Percentiles rank a stretch among this genome's conserved stretches.
Conservation (phyloP, 2,329 filamentous ascomycete species). For the Alternaria sp. region DNA sequence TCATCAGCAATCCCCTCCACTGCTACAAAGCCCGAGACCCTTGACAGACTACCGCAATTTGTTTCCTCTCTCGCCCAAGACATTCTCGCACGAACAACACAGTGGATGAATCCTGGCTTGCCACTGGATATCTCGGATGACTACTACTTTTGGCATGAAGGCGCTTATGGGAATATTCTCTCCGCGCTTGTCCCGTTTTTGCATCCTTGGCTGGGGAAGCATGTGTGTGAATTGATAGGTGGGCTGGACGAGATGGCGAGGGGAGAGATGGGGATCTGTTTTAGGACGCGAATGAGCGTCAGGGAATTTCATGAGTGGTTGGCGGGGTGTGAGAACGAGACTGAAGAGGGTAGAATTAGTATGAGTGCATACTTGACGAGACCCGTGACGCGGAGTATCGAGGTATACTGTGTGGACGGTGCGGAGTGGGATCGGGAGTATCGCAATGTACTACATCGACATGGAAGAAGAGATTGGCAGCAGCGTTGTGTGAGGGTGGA, state of each 20-base stretch:
- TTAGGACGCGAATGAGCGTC: background rate
- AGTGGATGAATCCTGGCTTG: background rate
- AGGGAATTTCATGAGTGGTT: background rate
- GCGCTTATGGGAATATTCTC: constrained; percentile 6
- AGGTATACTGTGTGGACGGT: constrained; percentile 5
- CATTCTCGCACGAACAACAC: background rate
- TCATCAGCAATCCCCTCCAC: background rate
- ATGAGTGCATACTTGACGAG: background rate
- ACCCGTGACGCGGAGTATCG: background rate
- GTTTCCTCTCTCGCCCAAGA: background rate
- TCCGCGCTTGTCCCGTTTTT: constrained; percentile 5
- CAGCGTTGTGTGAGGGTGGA: constrained; percentile 12
- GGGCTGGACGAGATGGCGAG: constrained; percentile 1
- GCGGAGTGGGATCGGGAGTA: constrained; percentile 6
- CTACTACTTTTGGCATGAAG: constrained; percentile 19
- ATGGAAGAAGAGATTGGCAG: background rate
- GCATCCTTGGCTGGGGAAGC: constrained; percentile 6
- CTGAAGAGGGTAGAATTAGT: background rate
- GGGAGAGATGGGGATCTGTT: constrained; percentile 1
- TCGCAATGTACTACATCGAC: background rate
- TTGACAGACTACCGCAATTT: background rate
- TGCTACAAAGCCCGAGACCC: background rate
- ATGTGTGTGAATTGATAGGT: background rate
- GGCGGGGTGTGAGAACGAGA: background rate
- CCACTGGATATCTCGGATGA: constrained; percentile 4